Percentiles rank a stretch among this genome's conserved stretches.
Evolutionary conservation across 306 rosid genomes (phyloP).

Genomic region (Calophaca sinica): DNA sequence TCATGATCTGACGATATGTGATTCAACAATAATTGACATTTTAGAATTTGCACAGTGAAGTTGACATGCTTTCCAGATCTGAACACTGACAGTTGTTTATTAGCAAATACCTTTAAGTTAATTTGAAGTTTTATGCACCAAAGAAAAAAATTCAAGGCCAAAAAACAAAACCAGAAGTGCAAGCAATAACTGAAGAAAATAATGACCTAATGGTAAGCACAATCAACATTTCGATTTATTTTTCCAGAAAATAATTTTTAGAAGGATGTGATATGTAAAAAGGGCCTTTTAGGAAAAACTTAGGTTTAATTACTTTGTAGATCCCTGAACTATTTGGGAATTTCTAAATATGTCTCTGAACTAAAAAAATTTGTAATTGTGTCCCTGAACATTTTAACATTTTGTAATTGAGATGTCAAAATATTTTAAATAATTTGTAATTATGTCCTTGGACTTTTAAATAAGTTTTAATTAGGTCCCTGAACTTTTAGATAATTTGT

Average conservation of each 20-base stretch:
- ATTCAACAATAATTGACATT: conserved; percentile 37
- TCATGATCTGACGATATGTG: conserved; percentile 37
- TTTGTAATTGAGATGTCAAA: too few species aligned
- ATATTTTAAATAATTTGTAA: too few species aligned
- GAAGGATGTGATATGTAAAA: conserved; percentile 26
- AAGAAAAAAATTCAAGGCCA: conserved; percentile 25
- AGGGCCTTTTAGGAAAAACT: too few species aligned
- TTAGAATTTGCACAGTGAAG: conserved; percentile 16
- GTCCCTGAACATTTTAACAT: too few species aligned
- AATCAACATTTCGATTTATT: conserved; percentile 27
- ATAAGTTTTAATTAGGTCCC: too few species aligned
- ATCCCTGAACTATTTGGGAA: too few species aligned
- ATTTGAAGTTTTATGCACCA: conserved; percentile 31
- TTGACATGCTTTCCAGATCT: conserved; percentile 40
- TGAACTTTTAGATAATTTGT: too few species aligned
- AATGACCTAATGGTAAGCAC: background rate
- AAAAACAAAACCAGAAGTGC: conserved; percentile 31
- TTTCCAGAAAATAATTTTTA: background rate
- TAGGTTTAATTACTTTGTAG: too few species aligned
- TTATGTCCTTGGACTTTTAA: too few species aligned
- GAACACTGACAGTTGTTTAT: conserved; percentile 20
- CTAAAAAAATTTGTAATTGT: too few species aligned
- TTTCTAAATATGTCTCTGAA: too few species aligned
- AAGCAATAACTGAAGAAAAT: conserved; percentile 34
- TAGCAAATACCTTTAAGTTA: conserved; percentile 11